Conservation (phyloP, 1,139 yeast genomes). For the Kodamaea anthophila region DNA sequence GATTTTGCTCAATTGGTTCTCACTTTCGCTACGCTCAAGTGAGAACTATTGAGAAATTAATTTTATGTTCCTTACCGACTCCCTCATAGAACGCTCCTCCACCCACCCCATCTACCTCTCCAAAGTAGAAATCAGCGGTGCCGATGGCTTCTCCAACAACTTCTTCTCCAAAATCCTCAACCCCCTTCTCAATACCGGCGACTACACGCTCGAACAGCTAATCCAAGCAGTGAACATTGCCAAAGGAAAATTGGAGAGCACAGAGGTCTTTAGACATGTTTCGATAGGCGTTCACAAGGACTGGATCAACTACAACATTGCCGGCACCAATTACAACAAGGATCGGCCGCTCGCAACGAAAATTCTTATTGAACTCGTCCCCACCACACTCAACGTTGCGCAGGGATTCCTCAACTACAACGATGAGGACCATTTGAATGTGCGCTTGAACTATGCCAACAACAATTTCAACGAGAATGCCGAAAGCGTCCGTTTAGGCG, state of each 20-base stretch:
- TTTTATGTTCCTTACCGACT: constrained; percentile 30
- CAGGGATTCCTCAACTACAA: constrained; percentile 34
- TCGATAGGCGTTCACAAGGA: constrained; percentile 30
- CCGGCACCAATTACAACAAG: constrained; percentile 25
- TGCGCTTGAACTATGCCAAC: constrained; percentile 35
- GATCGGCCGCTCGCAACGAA: constrained; percentile 36
- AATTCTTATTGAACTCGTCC: constrained; percentile 30
- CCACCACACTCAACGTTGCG: constrained; percentile 30
- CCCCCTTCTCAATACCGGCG: constrained; percentile 40
- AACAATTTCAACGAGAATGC: constrained; percentile 42
- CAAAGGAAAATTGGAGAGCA: constrained; percentile 26
- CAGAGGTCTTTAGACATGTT: constrained; percentile 41
- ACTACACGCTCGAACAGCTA: constrained; percentile 41
- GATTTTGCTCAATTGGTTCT: too few species aligned
- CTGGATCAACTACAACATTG: constrained; percentile 10
- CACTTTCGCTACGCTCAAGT: too few species aligned
- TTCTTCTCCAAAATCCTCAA: constrained; percentile 41
- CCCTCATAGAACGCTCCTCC: constrained; percentile 25
- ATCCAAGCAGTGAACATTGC: constrained; percentile 22
- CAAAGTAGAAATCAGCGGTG: constrained; percentile 44
- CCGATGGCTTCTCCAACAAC: constrained; percentile 39
- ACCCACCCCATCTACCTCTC: constrained; percentile 42
- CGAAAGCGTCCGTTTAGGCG: constrained; percentile 36
- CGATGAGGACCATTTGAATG: constrained; percentile 35
- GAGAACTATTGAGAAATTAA: too few species aligned